Evolutionary conservation across 768 basidiomycete species (phyloP), one percentile per base, ranked within the genome.

Genomic region (Sistotremastrum niveocremeum): DNA sequence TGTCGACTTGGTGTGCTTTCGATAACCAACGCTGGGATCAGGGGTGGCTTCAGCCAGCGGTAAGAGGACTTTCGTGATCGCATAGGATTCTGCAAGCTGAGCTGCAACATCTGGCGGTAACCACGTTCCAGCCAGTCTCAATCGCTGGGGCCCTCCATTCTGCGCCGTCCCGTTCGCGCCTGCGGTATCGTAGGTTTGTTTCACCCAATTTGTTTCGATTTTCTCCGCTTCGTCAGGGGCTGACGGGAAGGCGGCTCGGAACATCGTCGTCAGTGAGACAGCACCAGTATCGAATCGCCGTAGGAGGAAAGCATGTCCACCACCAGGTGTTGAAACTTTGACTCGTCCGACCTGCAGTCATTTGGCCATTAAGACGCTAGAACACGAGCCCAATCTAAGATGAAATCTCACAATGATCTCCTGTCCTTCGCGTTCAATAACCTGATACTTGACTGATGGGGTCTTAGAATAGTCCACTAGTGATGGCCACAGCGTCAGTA

Each of bases 221-320:
- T 76, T 81, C 62, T 97, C 91, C 11, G 82, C 78, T 41, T 71
- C 66, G 2, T 90, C 86, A 38, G 68, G 66, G 3, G 89, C 84
- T 36, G 71, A 75, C 7, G 91, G 91, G 62, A 89, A 97, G 0
- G 89, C 89, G 6, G 90, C 90, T 48, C 90, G 85, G 67, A 86
- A 94, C 90, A 97, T 94, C 47, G 91, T 94, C 7, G 91, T 94
- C 7, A 91, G 74, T 52, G 82, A 85, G 63, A 97, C 76, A 12
- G 89, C 89, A 49, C 85, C 81, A 3, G 91, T 94, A 64, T 97
- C 93, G 55, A 85, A 91, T 46, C 93, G 79, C 39, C 91, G 79
- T 34, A 97, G 80, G 58, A 97, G 87, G 61, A 95, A 97, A 28
- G 93, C 89, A 64, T 97, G 91, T 34, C 58, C 51, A 34, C 82